Conservation (phyloP, 345 rosid genomes). For the Leavenworthia alabamica region DNA sequence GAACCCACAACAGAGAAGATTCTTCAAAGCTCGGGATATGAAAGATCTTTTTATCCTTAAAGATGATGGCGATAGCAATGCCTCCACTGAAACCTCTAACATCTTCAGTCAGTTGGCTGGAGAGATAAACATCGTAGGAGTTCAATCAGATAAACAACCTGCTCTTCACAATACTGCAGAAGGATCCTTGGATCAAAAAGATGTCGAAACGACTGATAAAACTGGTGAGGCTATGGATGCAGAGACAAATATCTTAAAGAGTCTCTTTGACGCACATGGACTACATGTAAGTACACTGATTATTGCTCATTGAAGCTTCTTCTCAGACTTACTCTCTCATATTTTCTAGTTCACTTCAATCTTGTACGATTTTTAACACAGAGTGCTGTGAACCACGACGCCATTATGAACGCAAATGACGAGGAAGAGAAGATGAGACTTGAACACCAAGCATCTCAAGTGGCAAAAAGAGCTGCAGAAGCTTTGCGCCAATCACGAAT, state of each 20-base stretch:
- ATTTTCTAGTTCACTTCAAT: not conserved
- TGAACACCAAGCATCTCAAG: slow-evolving; percentile 85
- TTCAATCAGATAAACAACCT: slow-evolving; percentile 33
- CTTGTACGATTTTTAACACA: slow-evolving; percentile 17
- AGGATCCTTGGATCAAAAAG: slow-evolving; percentile 37
- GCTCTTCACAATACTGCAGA: slow-evolving; percentile 31
- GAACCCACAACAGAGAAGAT: slow-evolving; percentile 92
- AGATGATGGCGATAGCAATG: slow-evolving; percentile 59
- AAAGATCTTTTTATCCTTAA: slow-evolving; percentile 76
- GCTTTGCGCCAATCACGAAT: slow-evolving; percentile 81
- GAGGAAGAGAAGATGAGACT: slow-evolving; percentile 77
- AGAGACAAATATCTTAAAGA: slow-evolving; percentile 74
- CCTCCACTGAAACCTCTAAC: slow-evolving; percentile 75
- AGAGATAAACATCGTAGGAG: slow-evolving; percentile 62
- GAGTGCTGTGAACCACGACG: slow-evolving; percentile 94
- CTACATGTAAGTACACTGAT: slow-evolving; percentile 59
- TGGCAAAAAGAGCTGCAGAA: slow-evolving; percentile 93
- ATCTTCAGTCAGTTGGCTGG: slow-evolving; percentile 77
- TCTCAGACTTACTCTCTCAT: not conserved
- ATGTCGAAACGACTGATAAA: slow-evolving; percentile 40
- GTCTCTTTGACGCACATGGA: slow-evolving; percentile 78
- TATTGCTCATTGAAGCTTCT: not conserved
- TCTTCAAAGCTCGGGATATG: slow-evolving; percentile 95
- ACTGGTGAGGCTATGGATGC: slow-evolving; percentile 44
- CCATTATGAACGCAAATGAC: slow-evolving; percentile 59